Percentiles rank a stretch among this genome's conserved stretches.
Conservation (phyloP, 805 yeast genomes). For the Ogataea salicorniae region DNA sequence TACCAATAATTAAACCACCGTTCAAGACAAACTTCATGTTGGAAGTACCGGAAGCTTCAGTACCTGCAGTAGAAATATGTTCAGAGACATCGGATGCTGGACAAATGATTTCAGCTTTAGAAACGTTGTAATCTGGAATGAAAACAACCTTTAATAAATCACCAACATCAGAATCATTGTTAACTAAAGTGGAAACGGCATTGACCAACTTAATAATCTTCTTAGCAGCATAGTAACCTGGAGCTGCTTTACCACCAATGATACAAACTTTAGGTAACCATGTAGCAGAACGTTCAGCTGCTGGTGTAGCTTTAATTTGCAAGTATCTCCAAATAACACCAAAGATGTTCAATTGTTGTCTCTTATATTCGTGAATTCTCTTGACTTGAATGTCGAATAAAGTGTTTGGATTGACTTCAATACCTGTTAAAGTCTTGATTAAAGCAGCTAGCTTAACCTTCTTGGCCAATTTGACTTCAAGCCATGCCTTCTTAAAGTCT, state of each 20-base stretch:
- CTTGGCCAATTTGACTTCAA: conserved; percentile 60
- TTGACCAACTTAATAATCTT: conserved; percentile 81
- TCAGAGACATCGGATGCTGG: conserved; percentile 90
- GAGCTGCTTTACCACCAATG: conserved; percentile 95
- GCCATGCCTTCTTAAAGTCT: conserved; percentile 68
- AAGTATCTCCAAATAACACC: conserved; percentile 84
- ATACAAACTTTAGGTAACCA: conserved; percentile 72
- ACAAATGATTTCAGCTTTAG: conserved; percentile 85
- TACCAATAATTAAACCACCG: conserved; percentile 92
- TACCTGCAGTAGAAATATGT: conserved; percentile 95
- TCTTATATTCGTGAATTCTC: conserved; percentile 92
- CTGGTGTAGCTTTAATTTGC: conserved; percentile 61
- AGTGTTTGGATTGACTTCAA: conserved; percentile 66
- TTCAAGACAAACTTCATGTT: conserved; percentile 93
- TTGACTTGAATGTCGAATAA: conserved; percentile 90
- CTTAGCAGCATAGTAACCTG: conserved; percentile 96
- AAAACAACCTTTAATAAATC: conserved; percentile 80
- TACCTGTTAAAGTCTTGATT: conserved; percentile 55
- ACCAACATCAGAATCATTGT: conserved; percentile 68
- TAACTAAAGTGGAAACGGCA: conserved; percentile 74
- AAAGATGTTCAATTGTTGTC: conserved; percentile 89
- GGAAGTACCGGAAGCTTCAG: conserved; percentile 94
- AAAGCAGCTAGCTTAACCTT: conserved; percentile 62
- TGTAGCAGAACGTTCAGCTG: conserved; percentile 53
- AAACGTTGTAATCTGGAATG: conserved; percentile 88